A percentile compares a stretch with the other conserved stretches of the same genome.
These are phyloP conservation scores for Hypoxylon sp. DNA, from an alignment of 2,329 filamentous ascomycete species.

Conservation along the genomic window DNA sequence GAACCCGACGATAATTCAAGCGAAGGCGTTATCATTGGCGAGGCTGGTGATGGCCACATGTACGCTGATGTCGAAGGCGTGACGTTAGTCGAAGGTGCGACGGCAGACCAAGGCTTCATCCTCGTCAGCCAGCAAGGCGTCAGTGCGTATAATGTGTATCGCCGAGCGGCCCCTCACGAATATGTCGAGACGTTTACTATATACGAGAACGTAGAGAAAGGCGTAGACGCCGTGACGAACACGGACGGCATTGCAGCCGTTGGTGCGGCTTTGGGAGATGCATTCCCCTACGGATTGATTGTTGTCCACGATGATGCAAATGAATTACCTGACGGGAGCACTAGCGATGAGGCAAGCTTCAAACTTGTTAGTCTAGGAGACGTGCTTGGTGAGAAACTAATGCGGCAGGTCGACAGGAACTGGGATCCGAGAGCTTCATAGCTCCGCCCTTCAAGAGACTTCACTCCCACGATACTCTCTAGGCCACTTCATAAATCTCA, in stretches of 20 bases:
- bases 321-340: constrained; percentile 59
- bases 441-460: neutral
- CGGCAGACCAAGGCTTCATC: constrained; percentile 60
- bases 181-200: constrained; percentile 64
- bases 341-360: constrained; percentile 61
- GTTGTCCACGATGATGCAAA: constrained; percentile 67
- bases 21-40: constrained; percentile 53
- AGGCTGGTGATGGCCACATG: constrained; percentile 61
- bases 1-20: constrained; percentile 58
- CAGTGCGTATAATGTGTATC: constrained; percentile 64
- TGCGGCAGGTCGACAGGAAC: constrained; percentile 53
- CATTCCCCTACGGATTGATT: constrained; percentile 59
- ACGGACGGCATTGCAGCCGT: constrained; percentile 65
- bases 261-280: constrained; percentile 55
- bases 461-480: neutral
- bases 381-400: constrained; percentile 53
- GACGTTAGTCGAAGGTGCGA: constrained; percentile 60
- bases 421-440: constrained; percentile 55
- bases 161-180: constrained; percentile 60
- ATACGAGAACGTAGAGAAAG: constrained; percentile 54
- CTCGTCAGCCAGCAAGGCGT: constrained; percentile 65
- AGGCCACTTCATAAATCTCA: neutral
- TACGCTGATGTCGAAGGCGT: constrained; percentile 67
- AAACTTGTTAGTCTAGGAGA: constrained; percentile 60
- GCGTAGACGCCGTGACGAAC: constrained; percentile 64